These are phyloP conservation scores for Aspergillus campestris DNA, from an alignment of 495 filamentous ascomycete genomes.

Conservation along the genomic window DNA sequence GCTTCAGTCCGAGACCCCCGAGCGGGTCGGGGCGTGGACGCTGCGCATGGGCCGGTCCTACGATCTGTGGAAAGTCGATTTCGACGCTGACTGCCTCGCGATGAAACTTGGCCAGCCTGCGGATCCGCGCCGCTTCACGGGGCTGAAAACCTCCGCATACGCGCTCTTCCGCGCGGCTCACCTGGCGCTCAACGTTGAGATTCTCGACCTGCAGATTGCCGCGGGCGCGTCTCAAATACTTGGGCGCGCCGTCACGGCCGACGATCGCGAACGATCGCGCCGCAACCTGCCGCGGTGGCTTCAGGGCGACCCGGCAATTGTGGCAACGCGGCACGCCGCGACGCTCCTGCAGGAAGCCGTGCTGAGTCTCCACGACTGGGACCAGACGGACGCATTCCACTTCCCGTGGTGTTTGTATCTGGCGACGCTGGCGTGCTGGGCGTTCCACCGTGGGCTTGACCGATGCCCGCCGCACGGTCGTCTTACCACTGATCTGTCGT, in stretches of 20 bases:
- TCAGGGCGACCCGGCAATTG: constrained; percentile 19
- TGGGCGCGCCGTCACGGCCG: constrained; percentile 33
- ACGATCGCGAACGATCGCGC: constrained; percentile 39
- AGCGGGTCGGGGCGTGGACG: constrained; percentile 38
- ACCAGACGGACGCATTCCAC: constrained; percentile 43
- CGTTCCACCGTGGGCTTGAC: constrained; percentile 32
- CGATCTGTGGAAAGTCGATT: constrained; percentile 45
- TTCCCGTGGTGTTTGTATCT: constrained; percentile 51
- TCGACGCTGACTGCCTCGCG: constrained; percentile 35
- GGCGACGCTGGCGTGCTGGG: constrained; percentile 45
- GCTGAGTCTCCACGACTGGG: constrained; percentile 39
- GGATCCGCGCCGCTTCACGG: constrained; percentile 28
- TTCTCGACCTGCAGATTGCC: constrained; percentile 47
- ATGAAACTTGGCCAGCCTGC: constrained; percentile 24
- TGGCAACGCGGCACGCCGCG: constrained; percentile 39
- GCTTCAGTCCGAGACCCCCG: constrained; percentile 26
- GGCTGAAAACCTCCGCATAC: constrained; percentile 32
- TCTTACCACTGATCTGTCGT: constrained; percentile 20
- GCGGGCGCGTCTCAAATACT: constrained; percentile 46
- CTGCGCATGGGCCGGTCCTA: constrained; percentile 41
- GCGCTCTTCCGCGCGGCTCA: constrained; percentile 45
- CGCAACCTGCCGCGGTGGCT: constrained; percentile 35
- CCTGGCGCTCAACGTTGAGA: constrained; percentile 42
- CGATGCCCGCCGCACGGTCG: neutral
- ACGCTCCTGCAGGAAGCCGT: constrained; percentile 38